Evolutionary conservation across 2,329 filamentous ascomycete species (phyloP), one percentile per base, ranked within the genome.

Genomic region (Monilinia fructigena): DNA sequence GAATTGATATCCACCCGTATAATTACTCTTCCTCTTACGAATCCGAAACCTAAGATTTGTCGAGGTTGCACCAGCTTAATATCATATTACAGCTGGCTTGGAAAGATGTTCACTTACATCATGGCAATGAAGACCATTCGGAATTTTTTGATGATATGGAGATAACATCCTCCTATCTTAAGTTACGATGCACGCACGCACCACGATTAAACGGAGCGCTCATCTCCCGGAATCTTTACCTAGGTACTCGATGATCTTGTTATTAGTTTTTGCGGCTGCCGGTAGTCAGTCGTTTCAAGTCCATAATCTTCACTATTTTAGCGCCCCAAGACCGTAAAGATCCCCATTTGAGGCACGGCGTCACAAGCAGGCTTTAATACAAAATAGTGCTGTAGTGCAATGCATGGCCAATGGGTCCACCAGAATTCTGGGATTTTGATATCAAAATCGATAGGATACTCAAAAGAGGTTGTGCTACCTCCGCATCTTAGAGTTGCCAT

Each of bases 401-500:
- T 60, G 42, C 42, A 60, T 60, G 20, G 28, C 23, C 28, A 28
- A 47, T 12, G 8, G 60, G 63, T 26, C 58, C 50, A 54, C 54
- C 55, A 40, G 20, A 45, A 28, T 28, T 40, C 56, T 61, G 64
- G 58, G 47, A 35, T n/a, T 54, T 11, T 14, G 23, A 48, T 26
- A n/a, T 47, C 16, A 28, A 60, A 50, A 16, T 38, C 28, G 1
- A 53, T 38, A 56, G 59, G 53, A 60, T 31, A 20, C 23, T 47
- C 5, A 4, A 55, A 23, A 42, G 35, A 52, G 40, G n/a, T 47
- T 31, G 40, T 68, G 68, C 67, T 60, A 67, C 48, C 60, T 67
- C 58, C 65, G 16, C 14, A 60, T 38, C 14, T 35, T 50, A 38
- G 6, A 35, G 66, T 66, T 40, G 65, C 63, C 64, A 67, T 55